Evolutionary conservation across 495 filamentous ascomycete genomes (phyloP), one percentile per base, ranked within the genome.

Genomic region (Elaphomyces granulatus): DNA sequence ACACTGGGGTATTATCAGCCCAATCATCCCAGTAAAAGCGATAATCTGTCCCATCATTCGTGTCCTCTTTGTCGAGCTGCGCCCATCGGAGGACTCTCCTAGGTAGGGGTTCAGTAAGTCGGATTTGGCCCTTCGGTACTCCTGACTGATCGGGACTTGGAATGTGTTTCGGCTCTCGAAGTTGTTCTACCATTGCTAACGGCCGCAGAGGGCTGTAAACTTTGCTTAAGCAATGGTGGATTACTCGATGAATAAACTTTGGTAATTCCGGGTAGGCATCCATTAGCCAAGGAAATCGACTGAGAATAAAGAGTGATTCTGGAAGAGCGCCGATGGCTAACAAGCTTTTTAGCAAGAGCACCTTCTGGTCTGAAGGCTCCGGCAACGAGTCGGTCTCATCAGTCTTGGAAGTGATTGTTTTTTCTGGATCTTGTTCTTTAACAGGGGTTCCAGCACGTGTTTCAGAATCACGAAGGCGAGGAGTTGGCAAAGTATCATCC

Each of bases 1-100:
- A 96, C 8, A 93, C 60, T 2, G 92, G 92, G 20, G 96, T 67
- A 45, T 86, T 88, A 45, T 96, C 88, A 8, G 80, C 69, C 92
- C 92, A 99, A 40, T 96, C 87, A 42, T 95, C 88, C 78, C 86
- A 94, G 59, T 96, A 99, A 55, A 92, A 96, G 18, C 81, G 72
- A 51, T 93, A 94, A 35, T 77, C 73, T 3, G 67, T 71, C 4
- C 77, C 79, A 50, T 87, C 82, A 30, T 71, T 74, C 4, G 67
- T 72, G 44, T 87, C 85, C 36, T 70, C 70, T 45, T 73, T 75
- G 42, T 94, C 87, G 10, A 84, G 66, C 46, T 79, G 75, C 15
- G 85, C 78, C 84, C 84, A 92, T 40, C 76, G 71, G 37, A 88
- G 53, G 3, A 71, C 67, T 48, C 80, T 79, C 28, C 75, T 73